Base-by-base conservation (phyloP, 257 asterid genomes). In the Jacaranda copaia region DNA sequence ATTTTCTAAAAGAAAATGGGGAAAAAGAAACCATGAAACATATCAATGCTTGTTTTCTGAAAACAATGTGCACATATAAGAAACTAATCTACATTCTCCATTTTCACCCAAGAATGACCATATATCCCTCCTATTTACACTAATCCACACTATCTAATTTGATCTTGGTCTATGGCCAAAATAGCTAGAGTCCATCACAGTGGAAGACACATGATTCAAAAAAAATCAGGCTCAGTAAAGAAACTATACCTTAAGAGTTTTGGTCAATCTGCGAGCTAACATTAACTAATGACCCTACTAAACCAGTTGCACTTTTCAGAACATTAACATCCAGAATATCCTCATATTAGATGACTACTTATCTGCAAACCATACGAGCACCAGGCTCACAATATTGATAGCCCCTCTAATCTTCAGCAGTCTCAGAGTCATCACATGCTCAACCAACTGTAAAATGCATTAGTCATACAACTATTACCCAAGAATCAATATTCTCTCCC, bases 51-150 rank as follows among this genome's bases (percentile, higher is more conserved):
- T 68, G 74, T 19, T 74, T 10, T 72, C 59, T 25, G 32, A 53
- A 25, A 62, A 52, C 46, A 68, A 52, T 9, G 13, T 57, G 51
- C 74, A 35, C 60, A 46, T 8, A 45, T 48, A 19, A 75, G 72
- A 78, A 73, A 57, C 57, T 18, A 53, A 56, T 20, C n/a, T 2
- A 52, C 36, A 62, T 8, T 18, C n/a, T 6, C 19, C 55, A 45
- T 36, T 18, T 63, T 58, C 73, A 56, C 38, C 59, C 63, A 45
- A 67, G 43, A 35, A 58, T 8, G 42, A 57, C 11, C 19, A 71
- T 46, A 71, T 45, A 19, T 57, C 20, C 32, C 62, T 53, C 12
- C 35, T 39, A 51, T 39, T 45, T 78, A 25, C 38, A 43, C 53
- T 68, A 38, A 39, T 43, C 13, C 61, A 19, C 2, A 8, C 38